Evolutionary conservation across 805 yeast genomes (phyloP), one percentile per base, ranked within the genome.

Genomic region (Spathaspora arborariae): DNA sequence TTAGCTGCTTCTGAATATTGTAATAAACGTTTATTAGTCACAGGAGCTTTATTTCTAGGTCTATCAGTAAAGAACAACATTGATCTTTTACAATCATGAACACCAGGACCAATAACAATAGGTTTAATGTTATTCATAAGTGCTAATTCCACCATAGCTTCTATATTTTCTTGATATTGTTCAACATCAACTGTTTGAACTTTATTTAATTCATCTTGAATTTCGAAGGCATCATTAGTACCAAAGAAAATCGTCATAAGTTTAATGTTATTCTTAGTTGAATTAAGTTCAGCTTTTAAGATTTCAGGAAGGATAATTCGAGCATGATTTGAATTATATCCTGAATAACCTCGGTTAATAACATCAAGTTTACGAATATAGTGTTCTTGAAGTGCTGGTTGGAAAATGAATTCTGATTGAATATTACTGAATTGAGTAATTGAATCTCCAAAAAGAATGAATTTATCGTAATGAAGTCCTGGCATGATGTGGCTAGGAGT

Each of bases 181-280:
- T 63, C 75, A 3, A 84, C 16, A 1, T 79, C 77, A 9, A 88
- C 88, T 19, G 65, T 64, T 50, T 69, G 75, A 42, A 58, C 48
- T 7, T 53, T 52, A 37, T 50, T 54, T 2, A 59, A 51, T 2
- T 45, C 26, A 35, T 40, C 47, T 7, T 44, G 39, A 15, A 36
- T 15, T 20, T 48, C 36, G 9, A 48, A 37, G 1, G 70, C 66
- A 61, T 90, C 97, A 58, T 90, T 90, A 11, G 96, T 78, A 3
- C 97, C 97, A 55, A 88, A 81, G 59, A 85, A 89, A 2, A 89
- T 66, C 9, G 82, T 79, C 48, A 81, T 69, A 41, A 77, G 64
- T 50, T 82, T 63, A 27, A 68, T 48, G 20, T 56, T 52, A 13
- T 56, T 56, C 22, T 48, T 46, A 1, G 45, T 43, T 2, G 51